Conservation (phyloP, 345 rosid species). For the Arabidopsis suecica region DNA sequence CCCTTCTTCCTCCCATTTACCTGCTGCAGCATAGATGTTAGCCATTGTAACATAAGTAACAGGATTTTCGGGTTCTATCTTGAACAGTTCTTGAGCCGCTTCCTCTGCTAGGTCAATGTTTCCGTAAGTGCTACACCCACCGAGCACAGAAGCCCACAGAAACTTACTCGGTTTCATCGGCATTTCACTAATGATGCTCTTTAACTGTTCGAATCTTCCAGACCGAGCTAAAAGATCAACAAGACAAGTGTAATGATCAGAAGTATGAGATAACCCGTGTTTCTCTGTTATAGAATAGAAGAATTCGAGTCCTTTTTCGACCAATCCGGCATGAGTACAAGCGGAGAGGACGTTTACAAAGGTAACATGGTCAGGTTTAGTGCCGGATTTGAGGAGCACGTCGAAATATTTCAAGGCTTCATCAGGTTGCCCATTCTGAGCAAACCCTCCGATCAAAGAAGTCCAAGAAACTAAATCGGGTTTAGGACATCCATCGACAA, state of each 20-base stretch:
- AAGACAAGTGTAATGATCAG: slow-evolving; percentile 87
- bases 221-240: slow-evolving; percentile 78
- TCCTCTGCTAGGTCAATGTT: slow-evolving; percentile 70
- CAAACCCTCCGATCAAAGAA: slow-evolving; percentile 75
- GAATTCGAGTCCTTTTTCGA: slow-evolving; percentile 72
- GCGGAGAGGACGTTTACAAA: slow-evolving; percentile 90
- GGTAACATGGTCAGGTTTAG: slow-evolving; percentile 71
- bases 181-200: slow-evolving; percentile 63
- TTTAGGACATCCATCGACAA: slow-evolving; percentile 54
- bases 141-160: slow-evolving; percentile 91
- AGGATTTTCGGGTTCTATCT: slow-evolving; percentile 86
- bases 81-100: slow-evolving; percentile 76
- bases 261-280: slow-evolving; percentile 64
- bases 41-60: slow-evolving; percentile 92
- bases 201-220: slow-evolving; percentile 67
- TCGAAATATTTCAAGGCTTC: slow-evolving; percentile 71
- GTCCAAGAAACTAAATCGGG: slow-evolving; percentile 88
- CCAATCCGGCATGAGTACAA: slow-evolving; percentile 83
- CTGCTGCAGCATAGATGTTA: slow-evolving; percentile 78
- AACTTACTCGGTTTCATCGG: slow-evolving; percentile 78
- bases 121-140: slow-evolving; percentile 84
- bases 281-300: slow-evolving; percentile 67
- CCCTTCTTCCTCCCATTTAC: slow-evolving; percentile 75
- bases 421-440: slow-evolving; percentile 76
- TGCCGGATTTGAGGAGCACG: slow-evolving; percentile 66